Evolutionary conservation across 1,139 yeast species (phyloP), one percentile per base, ranked within the genome.

Genomic region (Taphrina pruni): DNA sequence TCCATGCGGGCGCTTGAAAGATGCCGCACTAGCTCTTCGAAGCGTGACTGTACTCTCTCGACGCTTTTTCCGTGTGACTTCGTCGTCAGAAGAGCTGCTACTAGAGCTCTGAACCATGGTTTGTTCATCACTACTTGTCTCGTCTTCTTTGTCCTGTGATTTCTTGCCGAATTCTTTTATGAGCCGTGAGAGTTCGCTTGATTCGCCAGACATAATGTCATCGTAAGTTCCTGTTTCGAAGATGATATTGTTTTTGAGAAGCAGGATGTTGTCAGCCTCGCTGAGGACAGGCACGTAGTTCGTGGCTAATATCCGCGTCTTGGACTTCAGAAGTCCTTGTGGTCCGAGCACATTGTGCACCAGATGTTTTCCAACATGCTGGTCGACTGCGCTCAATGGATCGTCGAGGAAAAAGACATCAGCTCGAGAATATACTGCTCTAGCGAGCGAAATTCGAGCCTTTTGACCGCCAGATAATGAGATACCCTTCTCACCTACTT

Each of bases 391-490:
- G 76, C 96, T 89, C 70, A 94, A 84, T n/a, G 93, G 90, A 76
- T 91, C 99, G 79, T 94, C 99, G 70, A 94, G 81, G 70, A 94
- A 81, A 77, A 91, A 93, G 46, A 93, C 87, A 77, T 94, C 98
- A 2, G 97, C 96, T 74, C 97, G 86, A 1, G 97, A 87, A 78
- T 94, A 94, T 8, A 94, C 97, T 36, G 98, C 97, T 78, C 99
- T 86, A 1, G 98, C 98, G 72, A 94, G 83, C 1, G 96, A 87
- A 66, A 94, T 81, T 79, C 99, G 87, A 0, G 98, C 97, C 82
- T 93, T 94, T 79, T 94, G 98, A 60, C 99, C 99, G 71, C 99
- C 99, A 62, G 97, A 90, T 70, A 94, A 82, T 14, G 97, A 90
- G 70, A 94, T 91, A 75, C 99, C 99, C 80, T 93, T 94, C 80